Evolutionary conservation across 768 basidiomycete genomes (phyloP).

Genomic region (Butyriboletus loyo): DNA sequence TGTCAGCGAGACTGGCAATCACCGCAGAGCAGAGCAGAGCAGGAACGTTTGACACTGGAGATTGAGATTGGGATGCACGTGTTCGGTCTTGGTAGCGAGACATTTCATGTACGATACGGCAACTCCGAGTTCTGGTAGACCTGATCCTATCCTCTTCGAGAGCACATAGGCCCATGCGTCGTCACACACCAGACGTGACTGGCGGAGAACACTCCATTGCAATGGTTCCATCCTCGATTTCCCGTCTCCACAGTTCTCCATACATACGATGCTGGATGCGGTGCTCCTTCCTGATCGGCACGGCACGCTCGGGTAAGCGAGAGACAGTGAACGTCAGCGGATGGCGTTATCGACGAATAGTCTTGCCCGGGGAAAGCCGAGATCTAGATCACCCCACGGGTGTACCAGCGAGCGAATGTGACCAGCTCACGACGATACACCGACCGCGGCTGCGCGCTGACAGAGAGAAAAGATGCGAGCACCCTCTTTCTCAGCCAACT

Average conservation of each 20-base stretch:
- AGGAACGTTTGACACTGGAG: neutral
- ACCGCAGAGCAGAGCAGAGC: neutral
- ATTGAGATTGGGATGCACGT: conserved; percentile 5
- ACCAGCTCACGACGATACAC: no score
- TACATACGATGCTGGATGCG: neutral
- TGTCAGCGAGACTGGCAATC: neutral
- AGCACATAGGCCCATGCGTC: no score
- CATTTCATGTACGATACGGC: neutral
- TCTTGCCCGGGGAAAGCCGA: conserved; percentile 12
- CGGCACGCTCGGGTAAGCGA: neutral
- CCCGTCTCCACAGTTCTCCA: neutral
- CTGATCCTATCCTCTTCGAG: conserved; percentile 11
- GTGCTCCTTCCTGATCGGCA: conserved; percentile 8
- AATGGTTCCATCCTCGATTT: no score
- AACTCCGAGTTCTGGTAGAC: neutral
- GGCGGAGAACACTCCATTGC: no score
- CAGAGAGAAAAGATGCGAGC: neutral
- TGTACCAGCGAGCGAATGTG: neutral
- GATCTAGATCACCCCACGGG: conserved; percentile 9
- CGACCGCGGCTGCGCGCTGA: conserved; percentile 8
- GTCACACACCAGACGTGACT: neutral
- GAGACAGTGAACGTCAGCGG: neutral
- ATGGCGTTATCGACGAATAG: conserved; percentile 5
- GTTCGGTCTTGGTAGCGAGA: neutral
- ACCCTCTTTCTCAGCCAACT: conserved; percentile 20